Conservation (phyloP, 306 rosid genomes). For the Dalbergia cochinchinensis region DNA sequence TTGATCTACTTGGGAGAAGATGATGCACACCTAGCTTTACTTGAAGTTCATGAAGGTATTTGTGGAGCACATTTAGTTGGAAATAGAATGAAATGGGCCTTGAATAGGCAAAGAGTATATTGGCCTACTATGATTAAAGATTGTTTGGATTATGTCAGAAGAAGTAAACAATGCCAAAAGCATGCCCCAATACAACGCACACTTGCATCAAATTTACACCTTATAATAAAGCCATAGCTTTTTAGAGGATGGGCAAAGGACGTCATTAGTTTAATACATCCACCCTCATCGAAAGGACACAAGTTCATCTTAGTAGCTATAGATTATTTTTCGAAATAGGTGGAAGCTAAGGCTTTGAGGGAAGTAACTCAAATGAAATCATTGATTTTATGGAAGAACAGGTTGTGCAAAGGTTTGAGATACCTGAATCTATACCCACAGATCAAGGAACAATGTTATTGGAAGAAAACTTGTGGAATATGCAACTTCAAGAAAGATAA, state of each 20-base stretch:
- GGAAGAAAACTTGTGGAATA: background rate
- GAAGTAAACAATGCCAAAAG: background rate
- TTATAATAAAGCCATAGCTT: background rate
- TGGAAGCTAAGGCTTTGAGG: background rate
- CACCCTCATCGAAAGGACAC: background rate
- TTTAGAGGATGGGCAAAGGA: background rate
- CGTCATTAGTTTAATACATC: background rate
- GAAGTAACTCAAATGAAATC: background rate
- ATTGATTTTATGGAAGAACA: background rate
- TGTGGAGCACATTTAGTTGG: too few relatives aligned
- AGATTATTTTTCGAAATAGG: background rate
- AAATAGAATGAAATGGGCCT: too few relatives aligned
- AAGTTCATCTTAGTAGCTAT: background rate
- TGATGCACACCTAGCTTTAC: too few relatives aligned
- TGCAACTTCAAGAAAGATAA: accelerated
- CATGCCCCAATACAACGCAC: accelerated
- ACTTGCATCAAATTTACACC: accelerated
- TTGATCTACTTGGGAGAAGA: too few relatives aligned
- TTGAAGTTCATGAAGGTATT: too few relatives aligned
- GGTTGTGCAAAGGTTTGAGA: background rate
- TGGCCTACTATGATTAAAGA: too few relatives aligned
- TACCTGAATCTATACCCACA: background rate
- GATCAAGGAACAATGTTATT: background rate
- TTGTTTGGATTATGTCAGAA: too few relatives aligned
- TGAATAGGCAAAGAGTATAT: too few relatives aligned